phyloP scores from a whole-genome alignment of 73 alveolate species.

The Blepharisma japonicum region DNA sequence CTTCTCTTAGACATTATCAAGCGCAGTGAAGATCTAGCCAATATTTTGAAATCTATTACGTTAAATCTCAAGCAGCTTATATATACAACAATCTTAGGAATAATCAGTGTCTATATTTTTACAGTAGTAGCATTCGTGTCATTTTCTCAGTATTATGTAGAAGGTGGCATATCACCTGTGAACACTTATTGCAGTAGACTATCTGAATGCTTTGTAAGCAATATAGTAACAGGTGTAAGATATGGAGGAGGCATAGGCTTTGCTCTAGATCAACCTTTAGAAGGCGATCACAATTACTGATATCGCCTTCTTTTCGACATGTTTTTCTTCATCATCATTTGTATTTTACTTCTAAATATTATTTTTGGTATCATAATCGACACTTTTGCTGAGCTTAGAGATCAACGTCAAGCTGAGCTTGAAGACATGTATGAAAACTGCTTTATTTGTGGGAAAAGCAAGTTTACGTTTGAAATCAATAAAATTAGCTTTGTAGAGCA shows the following conservation, averaged over 20 bases:
- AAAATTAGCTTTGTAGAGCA: slow-evolving; percentile 77
- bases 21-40: slow-evolving; percentile 59
- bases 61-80: slow-evolving; percentile 72
- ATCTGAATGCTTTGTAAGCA: slow-evolving; percentile 64
- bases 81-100: slow-evolving; percentile 75
- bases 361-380: slow-evolving; percentile 86
- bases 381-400: slow-evolving; percentile 84
- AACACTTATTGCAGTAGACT: slow-evolving; percentile 58
- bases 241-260: slow-evolving; percentile 85
- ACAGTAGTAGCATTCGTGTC: slow-evolving; percentile 70
- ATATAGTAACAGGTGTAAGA: slow-evolving; percentile 71
- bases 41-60: slow-evolving; percentile 79
- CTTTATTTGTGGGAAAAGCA: slow-evolving; percentile 66
- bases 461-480: slow-evolving; percentile 61
- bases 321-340: slow-evolving; percentile 55
- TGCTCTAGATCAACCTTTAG: slow-evolving; percentile 36
- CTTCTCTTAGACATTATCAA: slow-evolving; percentile 75
- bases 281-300: slow-evolving; percentile 29
- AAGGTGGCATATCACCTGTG: slow-evolving; percentile 55
- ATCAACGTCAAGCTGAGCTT: slow-evolving; percentile 58
- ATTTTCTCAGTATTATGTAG: slow-evolving; percentile 64
- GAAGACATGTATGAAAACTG: slow-evolving; percentile 71
- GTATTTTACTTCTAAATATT: slow-evolving; percentile 69
- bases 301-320: slow-evolving; percentile 59
- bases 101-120: slow-evolving; percentile 75